A percentile compares a stretch with the other conserved stretches of the same genome.
Evolutionary conservation across 805 yeast species (phyloP).

Genomic region (Komagataella ulmi): DNA sequence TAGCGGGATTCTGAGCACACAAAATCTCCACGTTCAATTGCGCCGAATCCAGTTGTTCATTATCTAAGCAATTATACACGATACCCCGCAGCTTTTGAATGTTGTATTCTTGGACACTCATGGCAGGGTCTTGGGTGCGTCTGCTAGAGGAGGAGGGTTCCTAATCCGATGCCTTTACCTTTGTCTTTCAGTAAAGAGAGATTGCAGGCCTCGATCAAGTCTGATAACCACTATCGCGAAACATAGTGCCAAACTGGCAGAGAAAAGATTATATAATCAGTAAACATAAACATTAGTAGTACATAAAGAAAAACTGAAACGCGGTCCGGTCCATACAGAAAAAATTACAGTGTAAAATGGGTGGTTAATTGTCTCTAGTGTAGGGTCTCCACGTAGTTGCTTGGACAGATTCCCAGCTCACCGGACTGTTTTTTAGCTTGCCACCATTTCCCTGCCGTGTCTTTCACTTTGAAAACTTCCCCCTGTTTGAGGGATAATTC

Average conservation of each 20-base stretch:
- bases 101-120: background rate
- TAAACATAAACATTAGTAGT: background rate
- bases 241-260: background rate
- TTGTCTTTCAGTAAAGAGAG: background rate
- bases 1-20: slow-evolving; percentile 43
- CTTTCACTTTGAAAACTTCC: slow-evolving; percentile 83
- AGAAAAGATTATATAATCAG: background rate
- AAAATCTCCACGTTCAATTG: slow-evolving; percentile 79
- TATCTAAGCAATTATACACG: slow-evolving; percentile 60
- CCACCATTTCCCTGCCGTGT: slow-evolving; percentile 97
- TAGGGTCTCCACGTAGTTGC: slow-evolving; percentile 66
- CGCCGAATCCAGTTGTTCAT: slow-evolving; percentile 59
- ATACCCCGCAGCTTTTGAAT: slow-evolving; percentile 9
- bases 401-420: slow-evolving; percentile 92
- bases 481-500: slow-evolving; percentile 87
- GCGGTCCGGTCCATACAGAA: background rate
- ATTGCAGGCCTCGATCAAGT: background rate
- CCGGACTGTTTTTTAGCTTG: slow-evolving; percentile 85
- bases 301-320: background rate
- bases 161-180: background rate
- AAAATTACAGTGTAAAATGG: background rate
- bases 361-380: background rate
- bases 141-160: background rate
- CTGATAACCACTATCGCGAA: background rate
- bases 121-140: background rate